Conservation (phyloP, 2,329 filamentous ascomycete species). For the Rhynchosporium agropyri region DNA sequence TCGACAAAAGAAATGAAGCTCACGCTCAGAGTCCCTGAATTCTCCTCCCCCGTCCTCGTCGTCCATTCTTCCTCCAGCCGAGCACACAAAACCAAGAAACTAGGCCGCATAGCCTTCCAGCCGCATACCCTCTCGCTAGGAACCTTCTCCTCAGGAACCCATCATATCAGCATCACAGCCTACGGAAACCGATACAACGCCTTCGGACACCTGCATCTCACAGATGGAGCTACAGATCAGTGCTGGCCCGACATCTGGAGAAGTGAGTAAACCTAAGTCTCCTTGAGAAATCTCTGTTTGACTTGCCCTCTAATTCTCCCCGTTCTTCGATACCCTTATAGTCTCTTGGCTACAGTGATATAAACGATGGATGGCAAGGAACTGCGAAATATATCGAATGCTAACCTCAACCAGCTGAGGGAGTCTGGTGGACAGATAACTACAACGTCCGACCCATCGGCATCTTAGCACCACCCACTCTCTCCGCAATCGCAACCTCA, state of each 20-base stretch:
- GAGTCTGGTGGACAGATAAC: conserved; percentile 34
- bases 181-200: conserved; percentile 40
- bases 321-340: neutral
- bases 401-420: conserved; percentile 22
- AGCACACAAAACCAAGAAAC: conserved; percentile 17
- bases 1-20: conserved; percentile 6
- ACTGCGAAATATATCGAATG: too few species aligned
- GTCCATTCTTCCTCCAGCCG: conserved; percentile 20
- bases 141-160: conserved; percentile 22
- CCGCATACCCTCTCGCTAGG: conserved; percentile 35
- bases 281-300: neutral
- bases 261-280: conserved; percentile 28
- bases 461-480: conserved; percentile 17
- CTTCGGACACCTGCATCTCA: conserved; percentile 39
- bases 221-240: conserved; percentile 30
- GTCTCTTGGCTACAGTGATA: too few species aligned
- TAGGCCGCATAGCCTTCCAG: conserved; percentile 37
- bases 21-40: conserved; percentile 32
- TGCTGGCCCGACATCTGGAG: conserved; percentile 36
- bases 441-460: conserved; percentile 33
- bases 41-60: conserved; percentile 35
- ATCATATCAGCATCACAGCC: conserved; percentile 34
- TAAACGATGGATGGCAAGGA: too few species aligned
- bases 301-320: neutral
- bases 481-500: neutral